Evolutionary conservation across 1,139 yeast species (phyloP).

Genomic region (Zygotorulaspora mrakii): DNA sequence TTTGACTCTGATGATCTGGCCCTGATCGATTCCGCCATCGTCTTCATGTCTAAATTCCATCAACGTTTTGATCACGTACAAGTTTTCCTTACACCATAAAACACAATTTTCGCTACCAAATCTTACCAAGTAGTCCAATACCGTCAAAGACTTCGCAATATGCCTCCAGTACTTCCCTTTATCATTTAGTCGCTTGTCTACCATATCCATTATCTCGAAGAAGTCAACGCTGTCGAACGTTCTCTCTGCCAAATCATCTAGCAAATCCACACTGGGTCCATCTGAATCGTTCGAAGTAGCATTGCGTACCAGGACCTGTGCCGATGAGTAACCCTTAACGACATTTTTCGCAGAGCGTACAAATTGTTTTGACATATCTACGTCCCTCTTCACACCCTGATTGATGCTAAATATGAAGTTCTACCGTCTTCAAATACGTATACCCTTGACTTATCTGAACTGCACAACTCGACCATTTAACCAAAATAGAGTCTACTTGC

Average conservation of each 20-base stretch:
- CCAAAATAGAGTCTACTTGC: no score
- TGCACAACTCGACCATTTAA: no score
- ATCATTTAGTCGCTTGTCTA: conserved; percentile 89
- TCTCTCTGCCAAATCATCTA: conserved; percentile 78
- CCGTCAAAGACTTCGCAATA: conserved; percentile 84
- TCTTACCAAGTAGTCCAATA: conserved; percentile 82
- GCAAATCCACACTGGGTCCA: conserved; percentile 77
- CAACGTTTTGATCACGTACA: conserved; percentile 84
- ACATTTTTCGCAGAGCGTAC: conserved; percentile 89
- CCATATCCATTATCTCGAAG: conserved; percentile 91
- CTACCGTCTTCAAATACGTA: not conserved
- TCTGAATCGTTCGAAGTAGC: conserved; percentile 89
- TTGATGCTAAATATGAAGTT: not conserved
- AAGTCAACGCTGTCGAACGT: conserved; percentile 76
- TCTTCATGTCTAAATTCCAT: conserved; percentile 87
- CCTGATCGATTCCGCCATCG: conserved; percentile 79
- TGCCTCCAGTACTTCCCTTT: conserved; percentile 99
- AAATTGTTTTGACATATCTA: conserved; percentile 66
- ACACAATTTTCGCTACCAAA: conserved; percentile 90
- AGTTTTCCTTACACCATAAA: conserved; percentile 87
- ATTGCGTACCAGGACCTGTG: conserved; percentile 84
- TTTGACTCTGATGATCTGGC: conserved; percentile 82
- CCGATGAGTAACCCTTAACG: conserved; percentile 84
- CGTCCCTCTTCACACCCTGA: not conserved
- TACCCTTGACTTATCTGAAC: not conserved